phyloP scores from a whole-genome alignment of 2,329 filamentous ascomycete species.

The Fusarium virguliforme region DNA sequence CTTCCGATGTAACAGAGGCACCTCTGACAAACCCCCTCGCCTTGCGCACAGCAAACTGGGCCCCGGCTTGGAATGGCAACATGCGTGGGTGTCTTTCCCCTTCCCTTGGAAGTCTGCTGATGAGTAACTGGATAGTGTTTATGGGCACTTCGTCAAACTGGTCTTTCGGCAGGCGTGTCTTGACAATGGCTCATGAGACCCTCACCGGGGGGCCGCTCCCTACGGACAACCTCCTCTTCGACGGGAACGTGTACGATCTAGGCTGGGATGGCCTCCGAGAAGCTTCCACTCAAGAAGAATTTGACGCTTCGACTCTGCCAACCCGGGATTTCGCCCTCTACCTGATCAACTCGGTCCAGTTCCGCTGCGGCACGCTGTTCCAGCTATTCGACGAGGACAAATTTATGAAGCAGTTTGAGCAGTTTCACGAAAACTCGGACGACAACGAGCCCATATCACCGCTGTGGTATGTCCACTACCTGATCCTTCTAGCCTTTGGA shows the following conservation, averaged over 20 bases:
- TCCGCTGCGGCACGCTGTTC: slow-evolving; percentile 67
- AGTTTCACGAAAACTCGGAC: slow-evolving; percentile 45
- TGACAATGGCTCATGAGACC: slow-evolving; percentile 16
- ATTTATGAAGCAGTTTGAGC: slow-evolving; percentile 59
- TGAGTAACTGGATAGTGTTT: background rate
- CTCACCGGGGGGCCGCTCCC: background rate
- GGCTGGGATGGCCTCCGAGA: slow-evolving; percentile 11
- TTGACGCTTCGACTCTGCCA: slow-evolving; percentile 53
- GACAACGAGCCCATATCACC: background rate
- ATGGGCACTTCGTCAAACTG: slow-evolving; percentile 27
- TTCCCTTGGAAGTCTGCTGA: background rate
- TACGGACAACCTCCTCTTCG: slow-evolving; percentile 13
- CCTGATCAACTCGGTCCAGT: slow-evolving; percentile 69
- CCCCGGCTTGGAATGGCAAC: background rate
- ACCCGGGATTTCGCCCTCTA: slow-evolving; percentile 67
- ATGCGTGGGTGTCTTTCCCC: background rate
- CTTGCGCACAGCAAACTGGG: background rate
- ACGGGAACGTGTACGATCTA: slow-evolving; percentile 18
- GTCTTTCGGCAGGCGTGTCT: slow-evolving; percentile 18
- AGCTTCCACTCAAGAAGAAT: background rate
- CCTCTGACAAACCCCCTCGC: background rate
- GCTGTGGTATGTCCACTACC: background rate
- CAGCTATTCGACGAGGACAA: slow-evolving; percentile 67
- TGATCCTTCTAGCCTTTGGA: background rate
- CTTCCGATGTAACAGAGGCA: background rate